phyloP scores from a whole-genome alignment of 495 filamentous ascomycete genomes.

The Patellaria atrata region DNA sequence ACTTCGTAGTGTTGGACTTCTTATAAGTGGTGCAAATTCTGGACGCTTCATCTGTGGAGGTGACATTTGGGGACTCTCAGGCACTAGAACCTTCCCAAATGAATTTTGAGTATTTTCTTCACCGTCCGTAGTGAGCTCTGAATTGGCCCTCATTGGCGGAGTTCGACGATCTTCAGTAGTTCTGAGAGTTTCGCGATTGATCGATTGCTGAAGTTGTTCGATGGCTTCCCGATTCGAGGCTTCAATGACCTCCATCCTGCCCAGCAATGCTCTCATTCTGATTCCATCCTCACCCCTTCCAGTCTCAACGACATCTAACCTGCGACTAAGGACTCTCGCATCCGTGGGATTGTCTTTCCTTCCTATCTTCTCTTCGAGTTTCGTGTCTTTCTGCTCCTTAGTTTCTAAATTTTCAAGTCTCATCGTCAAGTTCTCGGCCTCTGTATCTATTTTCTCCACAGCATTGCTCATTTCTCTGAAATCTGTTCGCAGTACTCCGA shows the following conservation, averaged over 20 bases:
- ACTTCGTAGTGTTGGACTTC: too few relatives aligned
- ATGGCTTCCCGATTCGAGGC: not conserved
- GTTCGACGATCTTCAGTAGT: too few relatives aligned
- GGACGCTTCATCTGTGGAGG: too few relatives aligned
- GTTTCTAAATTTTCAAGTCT: conserved; percentile 4
- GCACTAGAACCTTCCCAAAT: too few relatives aligned
- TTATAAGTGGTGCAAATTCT: too few relatives aligned
- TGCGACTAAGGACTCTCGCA: not conserved
- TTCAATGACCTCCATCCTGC: conserved; percentile 5
- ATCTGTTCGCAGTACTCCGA: conserved; percentile 3
- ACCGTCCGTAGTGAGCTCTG: too few relatives aligned
- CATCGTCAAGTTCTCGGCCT: not conserved
- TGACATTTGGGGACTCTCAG: too few relatives aligned
- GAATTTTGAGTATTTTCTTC: too few relatives aligned
- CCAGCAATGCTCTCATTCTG: conserved; percentile 1
- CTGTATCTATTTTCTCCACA: not conserved
- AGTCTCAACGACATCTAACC: conserved; percentile 10
- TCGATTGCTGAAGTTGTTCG: too few relatives aligned
- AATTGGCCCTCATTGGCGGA: too few relatives aligned
- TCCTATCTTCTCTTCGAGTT: conserved; percentile 1
- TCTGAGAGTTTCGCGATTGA: too few relatives aligned
- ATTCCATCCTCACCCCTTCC: not conserved
- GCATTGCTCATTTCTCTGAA: conserved; percentile 1
- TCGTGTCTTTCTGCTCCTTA: not conserved
- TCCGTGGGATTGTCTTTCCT: conserved; percentile 6